These are phyloP conservation scores for Citropsis articulata DNA, from an alignment of 345 rosid species.

Conservation along the genomic window DNA sequence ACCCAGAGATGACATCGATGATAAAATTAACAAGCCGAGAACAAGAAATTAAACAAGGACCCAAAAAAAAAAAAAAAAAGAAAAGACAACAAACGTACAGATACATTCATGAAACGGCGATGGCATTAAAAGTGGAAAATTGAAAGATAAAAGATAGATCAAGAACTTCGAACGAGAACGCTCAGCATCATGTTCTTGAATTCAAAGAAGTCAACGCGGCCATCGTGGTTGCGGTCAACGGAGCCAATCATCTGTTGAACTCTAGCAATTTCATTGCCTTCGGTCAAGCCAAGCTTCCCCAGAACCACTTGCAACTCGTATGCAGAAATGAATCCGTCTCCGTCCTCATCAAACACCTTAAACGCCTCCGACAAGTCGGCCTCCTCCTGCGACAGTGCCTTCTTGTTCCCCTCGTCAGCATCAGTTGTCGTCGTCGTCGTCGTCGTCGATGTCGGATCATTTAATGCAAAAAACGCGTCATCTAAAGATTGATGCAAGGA, in stretches of 20 bases:
- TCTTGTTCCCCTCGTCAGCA: not conserved
- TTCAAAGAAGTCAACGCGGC: conserved; percentile 82
- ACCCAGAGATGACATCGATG: no score
- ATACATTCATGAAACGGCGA: not conserved
- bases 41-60: no score
- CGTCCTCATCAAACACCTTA: conserved; percentile 90
- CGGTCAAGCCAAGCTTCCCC: conserved; percentile 66
- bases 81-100: no score
- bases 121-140: not conserved
- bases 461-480: conserved; percentile 36
- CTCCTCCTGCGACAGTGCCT: conserved; percentile 42
- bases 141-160: not conserved
- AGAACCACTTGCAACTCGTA: conserved; percentile 68
- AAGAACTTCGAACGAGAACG: conserved; percentile 41
- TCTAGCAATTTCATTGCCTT: conserved; percentile 64
- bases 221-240: conserved; percentile 76
- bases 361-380: conserved; percentile 82
- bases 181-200: conserved; percentile 91
- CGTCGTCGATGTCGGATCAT: not conserved
- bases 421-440: not conserved
- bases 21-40: no score
- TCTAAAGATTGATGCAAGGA: conserved; percentile 61
- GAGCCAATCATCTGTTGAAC: conserved; percentile 83
- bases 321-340: conserved; percentile 87
- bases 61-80: not conserved